Percentiles rank a stretch among this genome's conserved stretches.
Evolutionary conservation across 202 grass and related monocot genomes (phyloP).

Genomic region (Carex arenaria): DNA sequence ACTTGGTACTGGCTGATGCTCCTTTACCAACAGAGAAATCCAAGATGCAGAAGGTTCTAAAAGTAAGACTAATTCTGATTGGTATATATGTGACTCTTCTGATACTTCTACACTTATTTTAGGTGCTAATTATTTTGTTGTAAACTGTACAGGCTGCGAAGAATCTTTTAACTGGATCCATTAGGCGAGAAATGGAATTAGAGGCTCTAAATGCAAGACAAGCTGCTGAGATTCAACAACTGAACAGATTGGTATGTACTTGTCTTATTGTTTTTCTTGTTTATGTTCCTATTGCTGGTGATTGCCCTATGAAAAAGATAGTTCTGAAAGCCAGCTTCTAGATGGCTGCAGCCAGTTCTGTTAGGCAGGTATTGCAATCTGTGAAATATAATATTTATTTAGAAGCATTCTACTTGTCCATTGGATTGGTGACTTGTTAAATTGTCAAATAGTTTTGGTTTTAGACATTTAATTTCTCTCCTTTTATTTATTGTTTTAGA

Average conservation of each 20-base stretch:
- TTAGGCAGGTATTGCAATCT: background rate
- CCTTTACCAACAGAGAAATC: conserved; percentile 36
- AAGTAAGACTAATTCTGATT: conserved; percentile 47
- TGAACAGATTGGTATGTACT: conserved; percentile 73
- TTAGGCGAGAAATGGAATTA: conserved; percentile 91
- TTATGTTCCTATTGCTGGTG: background rate
- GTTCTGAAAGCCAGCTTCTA: background rate
- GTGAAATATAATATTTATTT: background rate
- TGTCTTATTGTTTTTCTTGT: conserved; percentile 1
- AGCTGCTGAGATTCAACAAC: conserved; percentile 73
- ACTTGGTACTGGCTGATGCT: conserved; percentile 48
- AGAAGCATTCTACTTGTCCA: background rate
- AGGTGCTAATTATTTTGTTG: background rate
- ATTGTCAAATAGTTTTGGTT: background rate
- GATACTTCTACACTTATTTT: background rate
- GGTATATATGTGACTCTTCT: background rate
- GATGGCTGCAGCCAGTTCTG: background rate
- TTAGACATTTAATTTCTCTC: background rate
- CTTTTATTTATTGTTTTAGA: background rate
- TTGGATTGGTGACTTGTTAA: background rate
- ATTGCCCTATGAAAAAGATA: background rate
- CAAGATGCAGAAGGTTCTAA: conserved; percentile 53
- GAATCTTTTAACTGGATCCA: conserved; percentile 81
- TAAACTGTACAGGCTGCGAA: conserved; percentile 63
- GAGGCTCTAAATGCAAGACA: conserved; percentile 77